Evolutionary conservation across 75 land plant genomes (phyloP), one percentile per base, ranked within the genome.

Genomic region (Sequoiadendron giganteum): DNA sequence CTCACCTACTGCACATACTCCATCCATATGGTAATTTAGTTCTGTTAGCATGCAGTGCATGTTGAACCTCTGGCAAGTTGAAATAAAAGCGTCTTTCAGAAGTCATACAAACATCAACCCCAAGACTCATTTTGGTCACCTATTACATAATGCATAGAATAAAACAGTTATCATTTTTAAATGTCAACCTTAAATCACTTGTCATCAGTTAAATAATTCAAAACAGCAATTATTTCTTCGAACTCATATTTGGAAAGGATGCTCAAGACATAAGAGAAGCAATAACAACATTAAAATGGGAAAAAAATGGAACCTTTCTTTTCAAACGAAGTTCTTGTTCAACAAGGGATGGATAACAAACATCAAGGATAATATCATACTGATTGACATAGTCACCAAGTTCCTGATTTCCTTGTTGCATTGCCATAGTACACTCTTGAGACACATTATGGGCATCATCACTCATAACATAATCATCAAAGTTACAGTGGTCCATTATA

Each of bases 41-140:
- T 2, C 92, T 86, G 90, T 98, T 98, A 34, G 99, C 99, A 95
- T 98, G 99, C 85, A 98, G 96, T 88, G 99, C 99, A 55, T 90
- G 87, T 88, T 98, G 99, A 88, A 98, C 99, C 82, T 98, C 97
- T 40, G 95, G 99, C 83, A 95, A 91, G 88, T 97, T 98, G 89
- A 98, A 92, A 87, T 98, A 98, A 89, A 93, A 95, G 19, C 54
- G 61, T 56, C 98, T 90, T 92, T 96, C 98, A 70, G 80, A 87
- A 18, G 88, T 90, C 92, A 96, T 95, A 86, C 98, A 96, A 30
- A 96, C 97, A 89, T 96, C 97, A 82, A 96, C 95, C 7, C 96
- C 96, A 34, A 92, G 56, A 76, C 96, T 96, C 21, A 90, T 95
- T 85, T 96, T 93, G 10, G 96, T 93, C 32, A 82, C 84, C 84